Evolutionary conservation across 2,329 filamentous ascomycete genomes (phyloP), one percentile per base, ranked within the genome.

Genomic region (Calonectria crousiana): DNA sequence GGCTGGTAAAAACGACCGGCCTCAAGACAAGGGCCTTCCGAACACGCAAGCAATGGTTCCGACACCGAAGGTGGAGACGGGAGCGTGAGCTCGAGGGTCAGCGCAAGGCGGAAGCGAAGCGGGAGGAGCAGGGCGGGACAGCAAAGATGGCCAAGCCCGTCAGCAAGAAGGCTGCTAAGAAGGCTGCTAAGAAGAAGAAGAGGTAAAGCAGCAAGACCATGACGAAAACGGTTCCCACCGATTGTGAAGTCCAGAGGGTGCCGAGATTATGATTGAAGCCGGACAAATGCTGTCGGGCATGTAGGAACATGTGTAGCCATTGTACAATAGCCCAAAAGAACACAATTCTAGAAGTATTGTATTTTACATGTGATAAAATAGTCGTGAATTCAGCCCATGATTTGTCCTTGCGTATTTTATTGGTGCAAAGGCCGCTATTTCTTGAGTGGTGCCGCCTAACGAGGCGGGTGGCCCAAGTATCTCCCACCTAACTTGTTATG

Each of bases 1-100:
- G 87, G 13, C 84, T 92, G 62, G 87, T 89, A 67, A 85, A 85
- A 77, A 89, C 89, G 75, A 89, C 89, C 80, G 86, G 87, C 26
- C 85, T 87, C 71, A 84, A 88, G 71, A 86, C 88, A 30, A 89
- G 87, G 75, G 86, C 88, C 70, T 88, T 89, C 80, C 84, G 86
- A 28, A 89, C 89, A 74, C 85, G 90, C 60, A 89, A 88, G 81
- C 85, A 87, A 77, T 86, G 84, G 80, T 85, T 90, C 80, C 83
- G 89, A 53, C 83, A 87, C 69, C 79, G 85, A 64, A 78, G 86
- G 68, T 88, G 85, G 85, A 84, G 84, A 70, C 79, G 84, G 23
- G 86, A 88, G 83, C 79, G 83, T 70, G 85, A 86, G 78, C 77
- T 86, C n/a, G 83, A 81, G 71, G 85, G 86, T 1, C 84, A 87